Percentiles rank a stretch among this genome's conserved stretches.
Conservation (phyloP, 495 filamentous ascomycete species). For the Aspergillus nidulans region DNA sequence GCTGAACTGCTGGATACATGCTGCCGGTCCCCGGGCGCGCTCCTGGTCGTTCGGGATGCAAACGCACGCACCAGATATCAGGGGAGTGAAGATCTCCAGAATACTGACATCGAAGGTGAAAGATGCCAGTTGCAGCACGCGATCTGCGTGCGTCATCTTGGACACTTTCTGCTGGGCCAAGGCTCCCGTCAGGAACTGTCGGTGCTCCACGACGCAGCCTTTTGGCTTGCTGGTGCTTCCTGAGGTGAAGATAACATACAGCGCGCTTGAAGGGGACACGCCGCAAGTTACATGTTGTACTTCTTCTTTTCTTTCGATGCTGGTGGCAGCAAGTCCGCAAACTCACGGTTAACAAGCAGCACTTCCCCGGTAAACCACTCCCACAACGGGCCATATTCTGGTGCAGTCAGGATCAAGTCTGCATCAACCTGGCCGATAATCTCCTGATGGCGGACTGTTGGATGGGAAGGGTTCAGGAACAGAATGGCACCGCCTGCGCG, state of each 20-base stretch:
- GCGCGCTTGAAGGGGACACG: not conserved
- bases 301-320: not conserved
- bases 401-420: not conserved
- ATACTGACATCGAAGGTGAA: not conserved
- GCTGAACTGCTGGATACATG: not conserved
- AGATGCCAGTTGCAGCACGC: not conserved
- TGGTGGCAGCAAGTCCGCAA: not conserved
- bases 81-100: not conserved
- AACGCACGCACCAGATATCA: not conserved
- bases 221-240: constrained; percentile 1
- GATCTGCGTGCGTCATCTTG: not conserved
- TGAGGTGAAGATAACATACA: not conserved
- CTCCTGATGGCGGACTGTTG: not conserved
- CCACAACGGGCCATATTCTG: not conserved
- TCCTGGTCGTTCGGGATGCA: not conserved
- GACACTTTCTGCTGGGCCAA: not conserved
- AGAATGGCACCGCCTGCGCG: not conserved
- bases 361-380: not conserved
- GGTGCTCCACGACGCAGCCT: not conserved
- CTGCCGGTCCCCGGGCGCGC: not conserved
- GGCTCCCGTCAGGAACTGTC: not conserved
- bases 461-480: not conserved
- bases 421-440: not conserved
- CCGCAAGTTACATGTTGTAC: too few relatives aligned
- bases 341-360: not conserved